These are phyloP conservation scores for Pleurotus eryngii DNA, from an alignment of 768 basidiomycete species.

Conservation along the genomic window DNA sequence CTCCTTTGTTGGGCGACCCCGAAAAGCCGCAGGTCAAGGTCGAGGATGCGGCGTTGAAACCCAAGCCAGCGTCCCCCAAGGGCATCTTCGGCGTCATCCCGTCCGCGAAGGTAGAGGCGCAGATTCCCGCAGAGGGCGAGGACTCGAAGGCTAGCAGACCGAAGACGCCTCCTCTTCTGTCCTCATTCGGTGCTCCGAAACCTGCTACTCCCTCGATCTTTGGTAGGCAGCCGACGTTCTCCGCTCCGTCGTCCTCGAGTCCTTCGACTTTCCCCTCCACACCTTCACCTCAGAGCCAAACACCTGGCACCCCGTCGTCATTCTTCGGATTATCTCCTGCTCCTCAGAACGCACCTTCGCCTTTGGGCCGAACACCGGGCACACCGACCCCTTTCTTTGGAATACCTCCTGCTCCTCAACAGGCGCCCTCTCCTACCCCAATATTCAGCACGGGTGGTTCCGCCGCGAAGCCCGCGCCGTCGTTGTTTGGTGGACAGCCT, in stretches of 20 bases:
- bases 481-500: neutral
- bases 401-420: neutral
- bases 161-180: constrained; percentile 47
- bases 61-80: constrained; percentile 40
- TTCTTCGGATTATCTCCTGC: neutral
- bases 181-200: constrained; percentile 23
- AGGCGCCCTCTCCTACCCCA: neutral
- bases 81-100: constrained; percentile 30
- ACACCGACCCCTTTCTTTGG: neutral
- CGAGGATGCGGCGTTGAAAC: constrained; percentile 19
- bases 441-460: neutral
- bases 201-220: constrained; percentile 11
- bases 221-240: constrained; percentile 11
- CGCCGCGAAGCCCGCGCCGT: neutral
- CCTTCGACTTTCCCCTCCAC: constrained; percentile 3
- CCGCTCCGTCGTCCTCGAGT: constrained; percentile 3
- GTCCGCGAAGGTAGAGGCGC: constrained; percentile 22
- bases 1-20: constrained; percentile 42
- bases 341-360: neutral
- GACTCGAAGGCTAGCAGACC: constrained; percentile 32
- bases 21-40: constrained; percentile 21
- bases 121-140: constrained; percentile 19
- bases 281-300: constrained; percentile 1
- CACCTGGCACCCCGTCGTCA: neutral
- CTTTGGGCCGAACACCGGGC: too few species aligned